Base-by-base conservation (phyloP, 2,329 filamentous ascomycete genomes). In the Ophiognomonia clavigignenti-juglandacearum region DNA sequence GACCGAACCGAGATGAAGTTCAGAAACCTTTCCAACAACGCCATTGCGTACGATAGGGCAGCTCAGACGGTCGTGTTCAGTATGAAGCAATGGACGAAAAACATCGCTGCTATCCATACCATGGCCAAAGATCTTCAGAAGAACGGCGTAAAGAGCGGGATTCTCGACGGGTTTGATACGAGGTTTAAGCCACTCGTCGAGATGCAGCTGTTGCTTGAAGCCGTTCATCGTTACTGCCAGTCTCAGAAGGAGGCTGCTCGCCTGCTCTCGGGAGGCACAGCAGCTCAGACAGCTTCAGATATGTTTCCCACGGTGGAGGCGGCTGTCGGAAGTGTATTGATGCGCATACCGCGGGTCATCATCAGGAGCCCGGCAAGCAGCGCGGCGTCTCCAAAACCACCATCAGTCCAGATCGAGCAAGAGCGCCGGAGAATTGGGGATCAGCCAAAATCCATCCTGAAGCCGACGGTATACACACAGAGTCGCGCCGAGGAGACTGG, bases 401-500 rank as follows among this genome's bases (percentile, higher is more conserved):
- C 36, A 11, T 52, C 50, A 16, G 46, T 52, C 1, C 31, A 34
- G 24, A 45, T 23, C 16, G 50, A 52, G 39, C 50, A 52, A 24
- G 38, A 39, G 8, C 35, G 42, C 7, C 34, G 50, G 19, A 34
- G 50, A 18, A 31, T 44, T 14, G 29, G 20, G 20, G 32, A 48
- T 11, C 46, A 39, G 20, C 50, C 46, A 1, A 46, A 13, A 10
- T 52, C 50, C 14, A 52, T 52, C 16, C 43, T 52, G 42, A 52
- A 46, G 18, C 7, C 20, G 16, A 24, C 11, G n/a, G 8, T 23
- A 18, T 9, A 26, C 11, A 16, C 18, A 24, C 24, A 34, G 16
- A 32, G 13, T 19, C 11, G 29, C 7, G 31, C 19, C 14, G 39
- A 42, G n/a, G 39, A 42, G 14, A n/a, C 13, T 4, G 7, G 19